Percentiles rank a stretch among this genome's conserved stretches.
Conservation (phyloP, 768 basidiomycete genomes). For the Leccinellum luteum region DNA sequence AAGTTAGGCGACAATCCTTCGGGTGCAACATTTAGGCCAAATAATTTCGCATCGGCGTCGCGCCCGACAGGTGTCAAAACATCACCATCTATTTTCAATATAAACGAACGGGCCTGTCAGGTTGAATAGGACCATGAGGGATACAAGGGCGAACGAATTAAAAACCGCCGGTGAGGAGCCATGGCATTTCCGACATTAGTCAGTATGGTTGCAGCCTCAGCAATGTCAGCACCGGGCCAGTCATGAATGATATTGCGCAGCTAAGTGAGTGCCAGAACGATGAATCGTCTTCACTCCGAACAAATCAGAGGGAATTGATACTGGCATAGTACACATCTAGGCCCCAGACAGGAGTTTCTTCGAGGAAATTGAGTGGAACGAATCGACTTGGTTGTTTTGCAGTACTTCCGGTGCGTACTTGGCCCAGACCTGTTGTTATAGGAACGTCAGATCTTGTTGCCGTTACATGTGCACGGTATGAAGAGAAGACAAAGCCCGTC, state of each 20-base stretch:
- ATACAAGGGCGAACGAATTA: slow-evolving; percentile 29
- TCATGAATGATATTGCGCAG: slow-evolving; percentile 27
- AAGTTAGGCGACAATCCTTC: slow-evolving; percentile 48
- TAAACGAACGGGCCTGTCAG: neutral
- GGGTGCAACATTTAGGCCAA: slow-evolving; percentile 31
- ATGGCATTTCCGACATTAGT: slow-evolving; percentile 30
- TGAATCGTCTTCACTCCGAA: neutral
- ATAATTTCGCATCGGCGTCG: slow-evolving; percentile 1
- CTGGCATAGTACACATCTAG: neutral
- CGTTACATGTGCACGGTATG: neutral
- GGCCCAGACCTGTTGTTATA: neutral
- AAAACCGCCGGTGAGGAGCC: slow-evolving; percentile 26
- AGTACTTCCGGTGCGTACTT: slow-evolving; percentile 1
- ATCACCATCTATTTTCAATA: slow-evolving; percentile 17
- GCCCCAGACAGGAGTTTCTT: neutral
- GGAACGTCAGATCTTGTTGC: neutral
- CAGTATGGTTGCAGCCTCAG: slow-evolving; percentile 31
- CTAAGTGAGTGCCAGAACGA: neutral
- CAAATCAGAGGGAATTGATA: neutral
- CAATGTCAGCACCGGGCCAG: slow-evolving; percentile 36
- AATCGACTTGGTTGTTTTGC: slow-evolving; percentile 8
- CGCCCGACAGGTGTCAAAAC: slow-evolving; percentile 10
- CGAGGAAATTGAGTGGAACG: neutral
- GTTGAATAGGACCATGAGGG: neutral
- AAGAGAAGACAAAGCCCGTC: neutral